phyloP scores from a whole-genome alignment of 2,329 filamentous ascomycete species.

The Sporothrix sp. region DNA sequence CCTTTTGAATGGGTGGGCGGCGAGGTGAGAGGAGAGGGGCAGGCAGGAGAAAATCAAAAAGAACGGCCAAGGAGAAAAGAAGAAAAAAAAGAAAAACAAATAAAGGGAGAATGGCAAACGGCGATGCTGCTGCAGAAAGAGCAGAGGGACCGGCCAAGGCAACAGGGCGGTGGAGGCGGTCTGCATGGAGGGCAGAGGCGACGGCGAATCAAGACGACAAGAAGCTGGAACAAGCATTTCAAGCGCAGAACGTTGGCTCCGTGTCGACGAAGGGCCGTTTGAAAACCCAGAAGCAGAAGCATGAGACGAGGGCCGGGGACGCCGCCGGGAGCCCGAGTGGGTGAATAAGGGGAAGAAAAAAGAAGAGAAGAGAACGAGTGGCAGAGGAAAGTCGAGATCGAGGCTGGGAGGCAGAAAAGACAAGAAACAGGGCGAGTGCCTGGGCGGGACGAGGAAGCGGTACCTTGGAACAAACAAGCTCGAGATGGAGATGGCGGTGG shows the following conservation, averaged over 20 bases:
- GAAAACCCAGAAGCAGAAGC: neutral
- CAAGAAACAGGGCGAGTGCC: neutral
- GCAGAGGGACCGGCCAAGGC: neutral
- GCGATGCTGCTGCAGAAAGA: neutral
- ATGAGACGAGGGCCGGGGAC: neutral
- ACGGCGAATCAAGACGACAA: conserved; percentile 4
- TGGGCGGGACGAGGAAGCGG: neutral
- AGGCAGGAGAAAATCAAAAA: neutral
- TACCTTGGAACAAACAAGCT: conserved; percentile 7
- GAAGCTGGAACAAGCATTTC: conserved; percentile 2
- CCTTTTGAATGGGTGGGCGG: neutral
- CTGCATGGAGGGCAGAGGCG: neutral
- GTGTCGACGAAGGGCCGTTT: neutral
- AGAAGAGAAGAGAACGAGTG: neutral
- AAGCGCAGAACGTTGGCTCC: conserved; percentile 4
- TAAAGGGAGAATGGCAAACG: neutral
- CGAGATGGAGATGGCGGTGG: neutral
- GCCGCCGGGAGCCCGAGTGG: too few species aligned
- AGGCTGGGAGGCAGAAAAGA: neutral
- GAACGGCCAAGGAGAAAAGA: neutral
- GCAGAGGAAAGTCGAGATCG: neutral
- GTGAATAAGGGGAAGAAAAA: neutral
- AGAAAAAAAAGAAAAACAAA: neutral
- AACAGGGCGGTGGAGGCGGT: conserved; percentile 9
- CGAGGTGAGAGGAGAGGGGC: neutral